These are phyloP conservation scores for Suillus cothurnatus DNA, from an alignment of 768 basidiomycete genomes.

Conservation along the genomic window DNA sequence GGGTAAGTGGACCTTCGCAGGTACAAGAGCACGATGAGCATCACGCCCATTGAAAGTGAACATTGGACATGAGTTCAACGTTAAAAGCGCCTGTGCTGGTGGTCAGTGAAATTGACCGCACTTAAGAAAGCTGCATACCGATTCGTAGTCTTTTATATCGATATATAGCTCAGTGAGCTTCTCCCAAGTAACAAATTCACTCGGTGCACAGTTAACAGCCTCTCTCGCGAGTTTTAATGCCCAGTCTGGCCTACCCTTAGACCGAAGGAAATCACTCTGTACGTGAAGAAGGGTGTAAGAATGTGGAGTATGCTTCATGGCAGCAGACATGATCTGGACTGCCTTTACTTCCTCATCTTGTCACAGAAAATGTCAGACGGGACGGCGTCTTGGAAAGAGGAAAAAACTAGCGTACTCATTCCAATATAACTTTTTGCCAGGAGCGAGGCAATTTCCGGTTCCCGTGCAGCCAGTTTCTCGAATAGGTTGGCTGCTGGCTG, in stretches of 20 bases:
- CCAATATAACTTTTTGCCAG: slow-evolving; percentile 92
- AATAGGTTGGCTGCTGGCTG: slow-evolving; percentile 92
- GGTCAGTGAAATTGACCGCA: not conserved
- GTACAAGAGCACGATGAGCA: slow-evolving; percentile 80
- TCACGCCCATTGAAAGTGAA: slow-evolving; percentile 99
- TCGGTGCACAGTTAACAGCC: slow-evolving; percentile 97
- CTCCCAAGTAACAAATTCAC: slow-evolving; percentile 99
- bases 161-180: slow-evolving; percentile 96
- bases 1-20: slow-evolving; percentile 83
- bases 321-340: slow-evolving; percentile 86
- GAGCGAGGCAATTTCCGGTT: slow-evolving; percentile 88
- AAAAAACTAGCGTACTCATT: slow-evolving; percentile 74
- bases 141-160: slow-evolving; percentile 84
- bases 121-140: slow-evolving; percentile 32
- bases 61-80: slow-evolving; percentile 99
- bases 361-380: not conserved
- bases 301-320: slow-evolving; percentile 84
- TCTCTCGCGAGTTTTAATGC: slow-evolving; percentile 90
- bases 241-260: slow-evolving; percentile 85
- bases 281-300: slow-evolving; percentile 93
- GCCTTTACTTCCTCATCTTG: slow-evolving; percentile 98
- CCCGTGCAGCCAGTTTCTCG: slow-evolving; percentile 82
- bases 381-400: not conserved
- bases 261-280: slow-evolving; percentile 91
- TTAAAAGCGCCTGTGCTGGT: slow-evolving; percentile 65